phyloP scores from a whole-genome alignment of 2,329 filamentous ascomycete genomes.

The Venturia oleaginea region DNA sequence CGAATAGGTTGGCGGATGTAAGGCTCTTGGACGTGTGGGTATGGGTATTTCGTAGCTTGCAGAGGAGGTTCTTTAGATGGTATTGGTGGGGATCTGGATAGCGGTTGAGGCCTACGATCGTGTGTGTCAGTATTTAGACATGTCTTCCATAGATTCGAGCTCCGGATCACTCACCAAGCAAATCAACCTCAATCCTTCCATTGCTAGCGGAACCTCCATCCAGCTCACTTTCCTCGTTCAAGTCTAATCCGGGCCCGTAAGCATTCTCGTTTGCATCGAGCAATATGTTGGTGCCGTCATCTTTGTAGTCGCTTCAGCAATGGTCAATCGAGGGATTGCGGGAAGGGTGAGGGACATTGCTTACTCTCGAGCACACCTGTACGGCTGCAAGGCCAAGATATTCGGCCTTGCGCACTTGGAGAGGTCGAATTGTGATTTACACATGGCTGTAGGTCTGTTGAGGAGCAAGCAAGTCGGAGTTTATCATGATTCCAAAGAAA shows the following conservation, averaged over 20 bases:
- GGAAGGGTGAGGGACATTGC: slow-evolving; percentile 20
- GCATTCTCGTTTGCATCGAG: slow-evolving; percentile 98
- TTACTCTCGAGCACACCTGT: slow-evolving; percentile 46
- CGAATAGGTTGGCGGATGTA: slow-evolving; percentile 76
- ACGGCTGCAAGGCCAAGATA: slow-evolving; percentile 44
- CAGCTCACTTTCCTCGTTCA: slow-evolving; percentile 40
- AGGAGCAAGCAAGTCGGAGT: background rate
- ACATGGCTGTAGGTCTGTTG: background rate
- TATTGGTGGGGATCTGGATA: slow-evolving; percentile 95
- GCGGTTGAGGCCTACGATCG: slow-evolving; percentile 53
- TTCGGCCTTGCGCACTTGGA: slow-evolving; percentile 43
- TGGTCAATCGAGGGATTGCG: background rate
- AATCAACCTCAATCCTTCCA: slow-evolving; percentile 54
- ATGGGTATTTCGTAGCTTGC: slow-evolving; percentile 78
- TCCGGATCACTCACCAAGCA: slow-evolving; percentile 45
- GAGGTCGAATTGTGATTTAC: slow-evolving; percentile 34
- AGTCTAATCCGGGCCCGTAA: slow-evolving; percentile 69
- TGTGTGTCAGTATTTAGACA: background rate
- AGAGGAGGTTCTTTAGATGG: slow-evolving; percentile 78
- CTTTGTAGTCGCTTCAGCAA: slow-evolving; percentile 80
- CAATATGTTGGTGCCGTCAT: slow-evolving; percentile 90
- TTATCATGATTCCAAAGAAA: background rate
- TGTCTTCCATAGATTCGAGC: background rate
- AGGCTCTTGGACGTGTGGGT: slow-evolving; percentile 66
- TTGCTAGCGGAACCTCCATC: slow-evolving; percentile 28